Base-by-base conservation (phyloP, 805 yeast species). In the Metschnikowia borealis region DNA sequence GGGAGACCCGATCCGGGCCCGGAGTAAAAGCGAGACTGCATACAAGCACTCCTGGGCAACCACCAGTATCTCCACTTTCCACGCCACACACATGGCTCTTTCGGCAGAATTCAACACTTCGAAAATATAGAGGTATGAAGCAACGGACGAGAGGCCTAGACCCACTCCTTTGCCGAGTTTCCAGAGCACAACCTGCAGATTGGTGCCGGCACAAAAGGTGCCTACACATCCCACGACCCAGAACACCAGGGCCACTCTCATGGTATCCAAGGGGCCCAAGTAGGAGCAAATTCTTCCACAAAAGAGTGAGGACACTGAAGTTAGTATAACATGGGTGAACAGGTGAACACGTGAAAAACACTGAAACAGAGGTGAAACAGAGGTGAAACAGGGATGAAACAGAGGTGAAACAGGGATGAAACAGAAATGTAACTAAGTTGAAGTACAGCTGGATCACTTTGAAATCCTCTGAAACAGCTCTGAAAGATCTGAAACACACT, bases 191-290 rank as follows among this genome's bases (percentile, higher is more conserved):
- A 69, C 50, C 35, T 64, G 49, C 38, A 58, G 58, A 3, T 60
- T 54, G 42, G 58, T 59, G n/a, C 56, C 53, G 63, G 69, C 66
- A 17, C 63, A 52, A 33, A 58, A 59, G 11, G 56, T 56, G n/a
- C 64, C 51, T 13, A 59, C 34, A 34, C 65, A 52, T 1, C 72
- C 74, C 13, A 54, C n/a, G 11, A 58, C 48, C 74, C 75, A 70
- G 5, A 63, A 45, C 2, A 59, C 3, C 2, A 62, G 59, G 2
- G 66, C 54, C 4, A 63, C 20, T 20, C 64, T 67, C 37, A 67
- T 57, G 5, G 62, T 50, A 15, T 48, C 45, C 13, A 63, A 59
- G 44, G 65, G 62, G 1, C 76, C 75, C 35, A 64, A 47, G 31
- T 50, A 39, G 38, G 66, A 71, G 44, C 66, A 62, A 10, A 67